phyloP scores from a whole-genome alignment of 257 asterid species.

The Fraxinus quadrangulata region DNA sequence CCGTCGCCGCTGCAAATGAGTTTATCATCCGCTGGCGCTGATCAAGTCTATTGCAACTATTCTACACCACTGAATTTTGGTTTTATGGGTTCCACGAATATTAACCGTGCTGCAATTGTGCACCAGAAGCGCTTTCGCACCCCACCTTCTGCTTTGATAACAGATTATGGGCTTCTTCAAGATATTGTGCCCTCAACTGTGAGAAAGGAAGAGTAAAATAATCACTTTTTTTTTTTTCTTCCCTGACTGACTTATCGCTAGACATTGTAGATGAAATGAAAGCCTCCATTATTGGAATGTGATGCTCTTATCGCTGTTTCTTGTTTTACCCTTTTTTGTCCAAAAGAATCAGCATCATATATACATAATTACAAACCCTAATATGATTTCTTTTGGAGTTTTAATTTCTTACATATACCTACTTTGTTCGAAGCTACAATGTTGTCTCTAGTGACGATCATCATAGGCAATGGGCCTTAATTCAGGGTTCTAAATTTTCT shows the following conservation, averaged over 20 bases:
- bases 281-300: background rate
- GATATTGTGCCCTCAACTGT: slow-evolving; percentile 51
- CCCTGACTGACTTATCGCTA: slow-evolving; percentile 1
- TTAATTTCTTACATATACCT: background rate
- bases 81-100: slow-evolving; percentile 9
- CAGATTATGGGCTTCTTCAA: slow-evolving; percentile 56
- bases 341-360: background rate
- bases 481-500: background rate
- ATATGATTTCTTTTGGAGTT: slow-evolving; percentile 1
- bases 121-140: slow-evolving; percentile 32
- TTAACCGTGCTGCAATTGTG: background rate
- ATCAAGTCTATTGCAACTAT: slow-evolving; percentile 22
- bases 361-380: slow-evolving; percentile 33
- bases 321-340: slow-evolving; percentile 8
- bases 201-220: slow-evolving; percentile 35
- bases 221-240: background rate
- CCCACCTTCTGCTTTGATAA: slow-evolving; percentile 24
- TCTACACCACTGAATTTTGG: slow-evolving; percentile 24
- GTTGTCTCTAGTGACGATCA: background rate
- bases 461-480: background rate
- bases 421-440: background rate
- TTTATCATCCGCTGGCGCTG: slow-evolving; percentile 10
- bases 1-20: slow-evolving; percentile 17
- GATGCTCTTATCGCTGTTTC: slow-evolving; percentile 6
- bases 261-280: slow-evolving; percentile 27